Conservation (phyloP, 805 yeast species). For the Tetrapisispora nanseiensis region DNA sequence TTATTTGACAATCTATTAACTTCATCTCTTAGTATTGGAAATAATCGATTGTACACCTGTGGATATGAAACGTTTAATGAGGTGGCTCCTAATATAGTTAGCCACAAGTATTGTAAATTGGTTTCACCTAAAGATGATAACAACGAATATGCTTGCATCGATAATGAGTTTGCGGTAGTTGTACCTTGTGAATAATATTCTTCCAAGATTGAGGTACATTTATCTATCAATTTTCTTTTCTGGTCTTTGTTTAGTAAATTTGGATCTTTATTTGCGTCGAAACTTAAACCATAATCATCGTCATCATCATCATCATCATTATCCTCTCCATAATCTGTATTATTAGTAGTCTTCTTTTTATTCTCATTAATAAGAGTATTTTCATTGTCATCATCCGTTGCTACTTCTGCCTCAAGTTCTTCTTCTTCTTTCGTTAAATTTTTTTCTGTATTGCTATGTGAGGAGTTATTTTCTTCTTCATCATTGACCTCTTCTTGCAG, state of each 20-base stretch:
- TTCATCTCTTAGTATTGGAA: conserved; percentile 73
- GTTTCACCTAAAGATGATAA: conserved; percentile 79
- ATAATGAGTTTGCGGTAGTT: conserved; percentile 58
- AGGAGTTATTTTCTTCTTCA: conserved; percentile 24
- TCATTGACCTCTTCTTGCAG: conserved; percentile 32
- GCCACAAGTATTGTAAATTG: conserved; percentile 60
- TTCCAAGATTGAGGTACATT: conserved; percentile 51
- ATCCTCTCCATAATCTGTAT: conserved; percentile 24
- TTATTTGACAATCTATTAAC: conserved; percentile 55
- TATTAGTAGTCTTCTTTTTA: conserved; percentile 14
- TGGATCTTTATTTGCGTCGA: conserved; percentile 7
- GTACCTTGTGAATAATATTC: conserved; percentile 80
- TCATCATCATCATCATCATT: conserved; percentile 20
- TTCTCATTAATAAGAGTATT: conserved; percentile 11
- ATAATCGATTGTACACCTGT: conserved; percentile 58
- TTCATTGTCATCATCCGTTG: conserved; percentile 25
- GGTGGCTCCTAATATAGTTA: conserved; percentile 78
- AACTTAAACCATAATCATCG: conserved; percentile 10
- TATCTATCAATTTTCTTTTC: conserved; percentile 34
- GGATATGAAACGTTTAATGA: conserved; percentile 69
- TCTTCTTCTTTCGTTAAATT: conserved; percentile 25
- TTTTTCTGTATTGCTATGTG: conserved; percentile 9
- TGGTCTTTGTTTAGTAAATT: conserved; percentile 28
- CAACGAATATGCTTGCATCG: conserved; percentile 73
- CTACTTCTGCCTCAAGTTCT: conserved; percentile 15